Base-by-base conservation (phyloP, 1,139 yeast species). In the Geotrichum fermentans region DNA sequence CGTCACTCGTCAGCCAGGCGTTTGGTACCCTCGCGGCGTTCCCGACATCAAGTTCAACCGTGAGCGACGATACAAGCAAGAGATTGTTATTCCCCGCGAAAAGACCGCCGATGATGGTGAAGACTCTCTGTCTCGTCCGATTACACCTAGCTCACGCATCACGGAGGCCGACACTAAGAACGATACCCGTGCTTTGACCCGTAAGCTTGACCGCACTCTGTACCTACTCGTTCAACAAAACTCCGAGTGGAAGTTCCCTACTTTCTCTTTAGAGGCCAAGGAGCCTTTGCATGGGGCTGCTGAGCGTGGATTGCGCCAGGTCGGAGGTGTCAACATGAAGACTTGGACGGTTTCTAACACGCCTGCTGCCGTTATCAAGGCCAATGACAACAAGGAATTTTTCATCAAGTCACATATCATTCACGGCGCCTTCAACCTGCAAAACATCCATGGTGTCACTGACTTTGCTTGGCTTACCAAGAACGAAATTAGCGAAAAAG, bases 271-370 rank as follows among this genome's bases (percentile, higher is more conserved):
- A 2, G 61, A 64, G 6, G 70, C 69, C 33, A 58, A 68, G 26
- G 70, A 68, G 43, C 79, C 90, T 22, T 74, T 89, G 60, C 92
- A 88, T 64, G 72, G 70, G 51, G 75, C 81, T 42, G 96, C 96
- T 3, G 89, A 87, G 65, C 69, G 77, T 47, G 95, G 95, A 1
- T 69, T 92, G 52, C 75, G 79, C 64, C 62, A 69, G 33, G 62
- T 85, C 33, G 96, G 96, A 24, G 96, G 96, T 35, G 77, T 74
- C 16, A 68, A 75, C 50, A 78, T 92, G 64, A 84, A 88, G 66
- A 83, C 90, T 45, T 92, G 95, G 85, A 80, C 87, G 18, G 96
- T 92, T 16, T 87, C 97, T 22, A 80, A 79, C 54, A 83, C 85
- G 10, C 98, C 98, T 39, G 83, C 92, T 43, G 94, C 85, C 53